Evolutionary conservation across 106 monocot genomes (phyloP).

Genomic region (Agapanthus africanus): DNA sequence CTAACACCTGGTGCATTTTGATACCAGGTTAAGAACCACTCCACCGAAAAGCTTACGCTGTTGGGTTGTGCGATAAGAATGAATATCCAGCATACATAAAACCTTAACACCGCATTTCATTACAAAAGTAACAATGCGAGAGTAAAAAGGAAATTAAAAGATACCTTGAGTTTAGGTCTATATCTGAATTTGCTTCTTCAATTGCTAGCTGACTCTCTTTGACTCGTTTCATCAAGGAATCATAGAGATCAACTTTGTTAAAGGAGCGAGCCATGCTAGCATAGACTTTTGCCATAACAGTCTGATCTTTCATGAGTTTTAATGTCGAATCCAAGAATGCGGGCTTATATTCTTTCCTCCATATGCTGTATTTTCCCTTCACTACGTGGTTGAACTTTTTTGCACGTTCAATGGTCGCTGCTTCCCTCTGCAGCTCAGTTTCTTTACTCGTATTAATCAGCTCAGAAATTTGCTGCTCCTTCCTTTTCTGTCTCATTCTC

Average conservation of each 20-base stretch:
- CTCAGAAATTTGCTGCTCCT: conserved; percentile 27
- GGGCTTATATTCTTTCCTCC: conserved; percentile 51
- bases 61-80: too few relatives aligned
- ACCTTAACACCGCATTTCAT: too few relatives aligned
- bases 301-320: conserved; percentile 71
- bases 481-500: conserved; percentile 45
- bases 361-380: conserved; percentile 47
- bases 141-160: too few relatives aligned
- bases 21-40: too few relatives aligned
- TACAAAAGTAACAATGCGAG: too few relatives aligned
- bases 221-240: conserved; percentile 34
- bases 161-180: conserved; percentile 41
- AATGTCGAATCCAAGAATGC: conserved; percentile 44
- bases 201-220: conserved; percentile 41
- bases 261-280: conserved; percentile 50
- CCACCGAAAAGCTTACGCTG: too few relatives aligned
- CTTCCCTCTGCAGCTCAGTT: conserved; percentile 34
- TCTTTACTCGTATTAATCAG: conserved; percentile 46
- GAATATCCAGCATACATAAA: too few relatives aligned
- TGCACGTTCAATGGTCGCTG: conserved; percentile 39
- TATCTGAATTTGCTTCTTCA: conserved; percentile 50
- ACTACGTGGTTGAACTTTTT: conserved; percentile 28
- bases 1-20: too few relatives aligned
- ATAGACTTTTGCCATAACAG: conserved; percentile 72
- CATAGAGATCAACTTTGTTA: conserved; percentile 31